Percentiles rank a stretch among this genome's conserved stretches.
These are phyloP conservation scores for Fusarium buharicum DNA, from an alignment of 2,329 filamentous ascomycete species.

Conservation along the genomic window DNA sequence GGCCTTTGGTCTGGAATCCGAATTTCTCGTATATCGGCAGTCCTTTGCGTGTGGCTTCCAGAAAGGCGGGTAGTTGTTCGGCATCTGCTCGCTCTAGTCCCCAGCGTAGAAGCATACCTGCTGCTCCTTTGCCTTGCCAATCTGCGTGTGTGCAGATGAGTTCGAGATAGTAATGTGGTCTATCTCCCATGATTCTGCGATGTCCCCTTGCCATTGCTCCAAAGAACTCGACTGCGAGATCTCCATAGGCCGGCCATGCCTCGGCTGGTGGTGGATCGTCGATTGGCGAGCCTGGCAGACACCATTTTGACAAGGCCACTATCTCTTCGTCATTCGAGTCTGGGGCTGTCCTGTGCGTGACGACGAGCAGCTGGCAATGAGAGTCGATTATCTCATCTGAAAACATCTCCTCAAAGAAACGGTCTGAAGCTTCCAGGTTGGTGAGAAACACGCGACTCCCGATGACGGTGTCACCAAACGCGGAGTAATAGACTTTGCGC, in stretches of 20 bases:
- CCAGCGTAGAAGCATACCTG: slow-evolving; percentile 58
- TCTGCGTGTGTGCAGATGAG: slow-evolving; percentile 56
- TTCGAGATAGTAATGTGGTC: slow-evolving; percentile 62
- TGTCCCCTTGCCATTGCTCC: slow-evolving; percentile 51
- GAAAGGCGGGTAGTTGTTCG: slow-evolving; percentile 56
- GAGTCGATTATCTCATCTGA: slow-evolving; percentile 55
- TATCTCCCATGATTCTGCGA: slow-evolving; percentile 51
- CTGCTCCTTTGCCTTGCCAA: slow-evolving; percentile 59
- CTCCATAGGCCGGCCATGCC: slow-evolving; percentile 54
- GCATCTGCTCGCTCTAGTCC: slow-evolving; percentile 59
- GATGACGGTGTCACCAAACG: slow-evolving; percentile 55
- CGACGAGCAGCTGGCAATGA: slow-evolving; percentile 53
- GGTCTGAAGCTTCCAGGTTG: slow-evolving; percentile 34
- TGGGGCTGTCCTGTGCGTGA: slow-evolving; percentile 48
- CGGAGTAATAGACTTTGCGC: slow-evolving; percentile 56
- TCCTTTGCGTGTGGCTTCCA: slow-evolving; percentile 62
- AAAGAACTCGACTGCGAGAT: slow-evolving; percentile 56
- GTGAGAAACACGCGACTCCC: slow-evolving; percentile 53
- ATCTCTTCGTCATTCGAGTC: slow-evolving; percentile 41
- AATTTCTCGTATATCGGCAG: slow-evolving; percentile 59
- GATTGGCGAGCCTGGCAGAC: slow-evolving; percentile 44
- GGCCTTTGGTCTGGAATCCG: slow-evolving; percentile 57
- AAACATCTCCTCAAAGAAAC: slow-evolving; percentile 52
- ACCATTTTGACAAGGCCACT: slow-evolving; percentile 62
- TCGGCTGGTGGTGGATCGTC: slow-evolving; percentile 43